Evolutionary conservation across 2,329 filamentous ascomycete genomes (phyloP), one percentile per base, ranked within the genome.

Genomic region (Sordariomycetes sp.): DNA sequence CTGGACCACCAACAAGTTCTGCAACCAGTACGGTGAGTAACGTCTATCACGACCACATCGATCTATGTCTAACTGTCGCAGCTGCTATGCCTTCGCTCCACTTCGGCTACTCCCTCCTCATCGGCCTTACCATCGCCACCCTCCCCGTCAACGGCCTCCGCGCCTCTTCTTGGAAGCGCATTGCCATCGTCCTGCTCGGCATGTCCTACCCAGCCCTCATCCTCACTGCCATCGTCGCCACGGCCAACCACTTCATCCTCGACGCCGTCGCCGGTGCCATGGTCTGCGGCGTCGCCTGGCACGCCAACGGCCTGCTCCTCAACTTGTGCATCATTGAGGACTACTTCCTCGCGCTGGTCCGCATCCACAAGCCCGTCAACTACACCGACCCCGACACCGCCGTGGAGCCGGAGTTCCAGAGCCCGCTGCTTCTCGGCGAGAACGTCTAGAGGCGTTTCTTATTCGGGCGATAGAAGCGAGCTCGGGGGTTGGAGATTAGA

Each of bases 11-110:
- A 84, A 84, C 56, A 38, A 38, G 32, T 38, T 38, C 19, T 38
- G 36, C 32, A 85, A 85, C 51, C 80, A 85, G 55, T 84, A 84
- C 53, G 79, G 76, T 68, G 48, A 57, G 66, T 56, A 6, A 7
- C 9, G 5, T 20, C 12, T 23, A 30, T 14, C 20, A 20, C 19
- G 12, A 19, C 16, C 4, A 21, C 20, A 30, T 3, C 21, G 3
- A 6, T 15, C 11, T 19, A 18, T 31, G 12, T 17, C 19, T 29
- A 34, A 37, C 20, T 8, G n/a, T 18, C 7, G 2, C 30, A 77
- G 75, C 77, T 35, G 81, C 81, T 7, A 86, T 86, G 81, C 81
- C 81, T 1, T 82, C 76, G 0, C 65, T 86, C 12, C 81, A 86
- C 53, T 86, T 86, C 48, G 81, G 81, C 4, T 86, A 86, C 58